Conservation (phyloP, 331 rosid genomes). For the Arachis monticola region DNA sequence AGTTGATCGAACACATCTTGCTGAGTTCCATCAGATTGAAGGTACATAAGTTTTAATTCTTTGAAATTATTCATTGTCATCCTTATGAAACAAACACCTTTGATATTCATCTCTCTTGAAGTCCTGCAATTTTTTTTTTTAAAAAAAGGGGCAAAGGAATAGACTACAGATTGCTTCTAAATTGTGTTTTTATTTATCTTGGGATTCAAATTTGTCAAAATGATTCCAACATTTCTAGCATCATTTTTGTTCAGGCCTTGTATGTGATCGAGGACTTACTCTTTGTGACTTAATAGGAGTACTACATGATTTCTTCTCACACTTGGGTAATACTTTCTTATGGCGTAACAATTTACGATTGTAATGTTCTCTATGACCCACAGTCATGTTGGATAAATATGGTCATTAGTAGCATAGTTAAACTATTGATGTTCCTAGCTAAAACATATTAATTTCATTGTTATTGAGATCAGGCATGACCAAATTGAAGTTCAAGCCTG, state of each 20-base stretch:
- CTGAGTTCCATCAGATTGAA: slow-evolving; percentile 99
- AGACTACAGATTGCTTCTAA: neutral
- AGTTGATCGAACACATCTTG: slow-evolving; percentile 97
- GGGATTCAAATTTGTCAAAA: neutral
- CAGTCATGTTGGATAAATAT: neutral
- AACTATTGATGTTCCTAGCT: neutral
- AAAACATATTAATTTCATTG: neutral
- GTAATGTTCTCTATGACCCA: neutral
- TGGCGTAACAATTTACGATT: neutral
- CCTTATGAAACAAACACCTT: slow-evolving; percentile 12
- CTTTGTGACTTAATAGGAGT: slow-evolving; percentile 91
- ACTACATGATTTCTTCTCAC: slow-evolving; percentile 87
- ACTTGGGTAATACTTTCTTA: slow-evolving; percentile 59
- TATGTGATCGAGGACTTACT: slow-evolving; percentile 88
- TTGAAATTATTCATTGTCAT: slow-evolving; percentile 23
- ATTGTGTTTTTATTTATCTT: slow-evolving; percentile 13
- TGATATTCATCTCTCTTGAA: neutral
- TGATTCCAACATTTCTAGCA: slow-evolving; percentile 17
- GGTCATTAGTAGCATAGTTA: slow-evolving; percentile 9
- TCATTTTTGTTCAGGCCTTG: slow-evolving; percentile 65
- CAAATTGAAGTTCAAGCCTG: slow-evolving; percentile 87
- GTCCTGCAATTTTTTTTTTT: neutral
- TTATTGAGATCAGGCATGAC: slow-evolving; percentile 69
- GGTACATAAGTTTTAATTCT: slow-evolving; percentile 50
- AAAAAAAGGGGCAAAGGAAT: neutral